phyloP scores from a whole-genome alignment of 306 rosid genomes.

The Lotus japonicus region DNA sequence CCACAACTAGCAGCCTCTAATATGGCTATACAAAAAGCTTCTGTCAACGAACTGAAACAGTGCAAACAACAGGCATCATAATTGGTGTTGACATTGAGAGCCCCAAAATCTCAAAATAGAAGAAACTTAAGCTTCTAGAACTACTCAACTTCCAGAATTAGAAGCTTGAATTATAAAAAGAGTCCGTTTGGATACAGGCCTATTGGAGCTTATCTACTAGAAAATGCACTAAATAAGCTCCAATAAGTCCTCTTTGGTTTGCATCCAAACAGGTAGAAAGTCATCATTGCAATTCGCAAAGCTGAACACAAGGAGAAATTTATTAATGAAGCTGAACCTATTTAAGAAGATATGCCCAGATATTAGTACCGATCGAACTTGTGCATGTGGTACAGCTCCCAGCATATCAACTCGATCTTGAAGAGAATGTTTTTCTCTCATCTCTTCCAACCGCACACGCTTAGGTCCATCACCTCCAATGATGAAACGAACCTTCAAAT shows the following conservation, averaged over 20 bases:
- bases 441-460: constrained; percentile 92
- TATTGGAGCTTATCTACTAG: too few species aligned
- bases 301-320: neutral
- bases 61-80: neutral
- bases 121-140: neutral
- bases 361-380: constrained; percentile 64
- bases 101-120: neutral
- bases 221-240: too few species aligned
- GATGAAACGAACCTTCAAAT: constrained; percentile 73
- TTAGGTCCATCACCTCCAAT: constrained; percentile 93
- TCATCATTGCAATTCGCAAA: neutral
- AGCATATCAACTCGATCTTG: constrained; percentile 96
- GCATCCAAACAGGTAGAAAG: too few species aligned
- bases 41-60: constrained; percentile 73
- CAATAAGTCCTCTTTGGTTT: too few species aligned
- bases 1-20: constrained; percentile 98
- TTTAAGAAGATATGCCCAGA: constrained; percentile 90
- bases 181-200: too few species aligned
- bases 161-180: neutral
- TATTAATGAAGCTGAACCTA: constrained; percentile 37
- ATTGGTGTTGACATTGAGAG: neutral
- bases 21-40: constrained; percentile 98
- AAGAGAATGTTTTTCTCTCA: constrained; percentile 89
- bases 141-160: neutral
- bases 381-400: constrained; percentile 85